Evolutionary conservation across 805 yeast species (phyloP).

Genomic region (Myxozyma neglecta): DNA sequence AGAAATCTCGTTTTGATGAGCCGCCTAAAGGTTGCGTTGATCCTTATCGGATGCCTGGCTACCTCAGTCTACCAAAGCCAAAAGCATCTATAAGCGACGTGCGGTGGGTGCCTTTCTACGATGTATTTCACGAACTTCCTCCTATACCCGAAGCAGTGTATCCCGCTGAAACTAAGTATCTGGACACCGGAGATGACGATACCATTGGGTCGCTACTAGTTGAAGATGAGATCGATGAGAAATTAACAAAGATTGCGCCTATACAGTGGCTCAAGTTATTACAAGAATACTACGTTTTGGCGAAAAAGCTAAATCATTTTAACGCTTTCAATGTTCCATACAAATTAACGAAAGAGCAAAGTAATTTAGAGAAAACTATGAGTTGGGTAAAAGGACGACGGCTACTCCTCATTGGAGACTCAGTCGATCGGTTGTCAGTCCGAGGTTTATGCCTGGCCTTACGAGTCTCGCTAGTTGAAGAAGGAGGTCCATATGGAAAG

Average conservation of each 20-base stretch:
- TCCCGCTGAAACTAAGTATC: background rate
- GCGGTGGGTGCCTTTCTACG: constrained; percentile 17
- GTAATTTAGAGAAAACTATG: background rate
- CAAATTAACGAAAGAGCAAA: background rate
- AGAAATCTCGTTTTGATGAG: no score
- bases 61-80: background rate
- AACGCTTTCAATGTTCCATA: background rate
- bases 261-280: constrained; percentile 12
- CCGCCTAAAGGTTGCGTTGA: constrained; percentile 6
- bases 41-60: constrained; percentile 20
- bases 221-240: background rate
- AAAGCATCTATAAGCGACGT: background rate
- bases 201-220: background rate
- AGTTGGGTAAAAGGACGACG: constrained; percentile 16
- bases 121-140: constrained; percentile 1
- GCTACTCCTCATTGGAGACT: constrained; percentile 27
- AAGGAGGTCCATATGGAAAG: constrained; percentile 6
- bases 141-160: constrained; percentile 10
- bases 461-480: background rate
- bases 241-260: constrained; percentile 7
- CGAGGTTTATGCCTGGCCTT: constrained; percentile 15
- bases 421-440: constrained; percentile 19
- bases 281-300: background rate
- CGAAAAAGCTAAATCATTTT: background rate
- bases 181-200: background rate